Base-by-base conservation (phyloP, 1,284 basidiomycete species). In the Neonothopanus nambi region DNA sequence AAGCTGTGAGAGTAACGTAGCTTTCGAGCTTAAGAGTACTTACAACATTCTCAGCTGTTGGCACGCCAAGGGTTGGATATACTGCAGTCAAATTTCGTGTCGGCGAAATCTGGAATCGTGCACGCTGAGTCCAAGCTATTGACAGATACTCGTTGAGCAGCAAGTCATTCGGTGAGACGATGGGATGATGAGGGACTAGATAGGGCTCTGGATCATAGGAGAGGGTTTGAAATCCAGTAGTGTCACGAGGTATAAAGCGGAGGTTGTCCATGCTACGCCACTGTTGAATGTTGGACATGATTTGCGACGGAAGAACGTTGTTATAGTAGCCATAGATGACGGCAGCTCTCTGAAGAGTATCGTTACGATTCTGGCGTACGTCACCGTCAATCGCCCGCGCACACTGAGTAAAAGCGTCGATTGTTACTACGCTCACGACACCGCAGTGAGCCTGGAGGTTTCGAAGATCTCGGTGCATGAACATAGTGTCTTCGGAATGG, bases 121-220 rank as follows among this genome's bases (percentile, higher is more conserved):
- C 15, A 8, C 49, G 49, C 35, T 43, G 49, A 13, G 49, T 51
- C 49, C 49, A 51, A n/a, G 49, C 49, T 12, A 51, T 24, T 15
- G 39, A 2, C 7, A 28, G 18, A 20, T 42, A 43, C 30, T 36
- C 20, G 12, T 43, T 20, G 5, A 18, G 40, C 5, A 51, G 39
- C 6, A 42, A 17, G 9, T 33, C 40, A 17, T 15, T 17, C 3
- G 49, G 49, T 6, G 39, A 21, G 5, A 51, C 30, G 11, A 51
- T 35, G 26, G 30, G 15, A 36, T 3, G 24, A 12, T 21, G 40
- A 21, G 5, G 3, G 24, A 18, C 17, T 17, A 35, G 2, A 24
- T 51, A 51, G 15, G 26, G 20, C 33, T 18, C 18, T 3, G 39
- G 15, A 23, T 51, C 40, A 24, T 24, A 51, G 7, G 40, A 42